These are phyloP conservation scores for Vigna hirtella DNA, from an alignment of 306 rosid species.

Conservation along the genomic window DNA sequence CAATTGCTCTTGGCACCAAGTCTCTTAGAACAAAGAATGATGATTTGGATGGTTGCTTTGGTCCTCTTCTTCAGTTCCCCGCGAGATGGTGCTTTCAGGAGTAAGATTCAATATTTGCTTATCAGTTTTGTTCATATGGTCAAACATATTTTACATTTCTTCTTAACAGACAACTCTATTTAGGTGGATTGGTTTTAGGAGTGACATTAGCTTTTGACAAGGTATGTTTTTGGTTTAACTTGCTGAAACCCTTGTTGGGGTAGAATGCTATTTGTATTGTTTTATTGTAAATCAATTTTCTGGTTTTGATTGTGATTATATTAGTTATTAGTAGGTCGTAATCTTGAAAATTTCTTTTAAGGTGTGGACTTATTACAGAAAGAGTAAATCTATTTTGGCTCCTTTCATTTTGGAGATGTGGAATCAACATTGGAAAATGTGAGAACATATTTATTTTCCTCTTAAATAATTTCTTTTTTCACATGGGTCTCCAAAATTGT, in stretches of 20 bases:
- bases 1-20: not conserved
- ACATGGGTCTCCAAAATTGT: not conserved
- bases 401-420: not conserved
- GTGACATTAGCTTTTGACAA: conserved; percentile 5
- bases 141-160: conserved; percentile 9
- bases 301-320: conserved; percentile 23
- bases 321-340: not conserved
- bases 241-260: conserved; percentile 7
- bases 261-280: conserved; percentile 15
- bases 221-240: not conserved
- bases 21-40: conserved; percentile 34
- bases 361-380: too few relatives aligned
- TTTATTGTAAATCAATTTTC: conserved; percentile 27
- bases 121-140: conserved; percentile 37
- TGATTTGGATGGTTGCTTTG: conserved; percentile 12
- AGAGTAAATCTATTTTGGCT: not conserved
- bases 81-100: conserved; percentile 16
- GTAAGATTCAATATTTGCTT: conserved; percentile 28
- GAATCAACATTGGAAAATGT: not conserved
- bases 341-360: not conserved
- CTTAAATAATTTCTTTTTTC: too few relatives aligned
- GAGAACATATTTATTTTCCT: not conserved
- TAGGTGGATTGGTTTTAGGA: conserved; percentile 26
- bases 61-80: not conserved
- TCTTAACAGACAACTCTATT: not conserved